Evolutionary conservation across 768 basidiomycete genomes (phyloP).

Genomic region (Harrya chromipes): DNA sequence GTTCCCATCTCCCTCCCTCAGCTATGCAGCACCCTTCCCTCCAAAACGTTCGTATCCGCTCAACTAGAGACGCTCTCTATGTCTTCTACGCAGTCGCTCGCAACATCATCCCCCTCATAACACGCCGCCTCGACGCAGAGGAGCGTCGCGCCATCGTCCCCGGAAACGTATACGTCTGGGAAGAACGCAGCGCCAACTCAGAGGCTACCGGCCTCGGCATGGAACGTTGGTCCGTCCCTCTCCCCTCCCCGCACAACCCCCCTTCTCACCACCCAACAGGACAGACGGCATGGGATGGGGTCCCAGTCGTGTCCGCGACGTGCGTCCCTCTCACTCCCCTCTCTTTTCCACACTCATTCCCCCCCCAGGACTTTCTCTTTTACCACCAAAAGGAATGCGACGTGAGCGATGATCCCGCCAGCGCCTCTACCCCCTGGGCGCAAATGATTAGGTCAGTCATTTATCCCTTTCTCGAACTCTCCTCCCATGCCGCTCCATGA

Average conservation of each 20-base stretch:
- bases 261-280: constrained; percentile 25
- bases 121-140: constrained; percentile 77
- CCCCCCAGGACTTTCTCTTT: constrained; percentile 50
- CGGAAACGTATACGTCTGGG: constrained; percentile 87
- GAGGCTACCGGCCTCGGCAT: constrained; percentile 80
- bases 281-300: constrained; percentile 81
- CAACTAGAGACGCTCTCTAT: constrained; percentile 75
- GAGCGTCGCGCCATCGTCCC: constrained; percentile 70
- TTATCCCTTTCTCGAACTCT: constrained; percentile 7
- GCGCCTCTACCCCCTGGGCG: constrained; percentile 68
- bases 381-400: constrained; percentile 50
- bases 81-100: constrained; percentile 77
- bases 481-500: constrained; percentile 22
- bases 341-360: constrained; percentile 4
- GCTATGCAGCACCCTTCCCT: constrained; percentile 75
- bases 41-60: constrained; percentile 71
- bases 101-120: constrained; percentile 68
- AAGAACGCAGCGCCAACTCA: constrained; percentile 81
- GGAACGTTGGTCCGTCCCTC: constrained; percentile 64
- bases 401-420: constrained; percentile 36
- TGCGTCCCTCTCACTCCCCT: constrained; percentile 7
- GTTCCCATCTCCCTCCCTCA: constrained; percentile 14
- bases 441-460: constrained; percentile 62
- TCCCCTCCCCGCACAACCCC: not conserved
- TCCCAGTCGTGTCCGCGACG: constrained; percentile 66